Evolutionary conservation across 2,329 filamentous ascomycete species (phyloP).

Genomic region (Penicillium sp.): DNA sequence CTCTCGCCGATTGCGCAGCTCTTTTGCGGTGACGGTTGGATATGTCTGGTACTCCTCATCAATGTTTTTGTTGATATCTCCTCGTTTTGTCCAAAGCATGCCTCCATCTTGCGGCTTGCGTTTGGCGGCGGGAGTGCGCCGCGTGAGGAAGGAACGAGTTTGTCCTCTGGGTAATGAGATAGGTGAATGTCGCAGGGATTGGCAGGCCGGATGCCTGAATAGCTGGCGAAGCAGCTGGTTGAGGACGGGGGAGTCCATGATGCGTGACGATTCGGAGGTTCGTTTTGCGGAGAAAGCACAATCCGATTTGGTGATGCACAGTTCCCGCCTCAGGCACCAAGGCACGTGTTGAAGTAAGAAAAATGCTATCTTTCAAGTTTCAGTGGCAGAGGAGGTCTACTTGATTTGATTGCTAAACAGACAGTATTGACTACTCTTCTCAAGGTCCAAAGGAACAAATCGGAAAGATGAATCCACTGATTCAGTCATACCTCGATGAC

Average conservation of each 20-base stretch:
- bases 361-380: no score
- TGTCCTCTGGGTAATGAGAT: slow-evolving; percentile 26
- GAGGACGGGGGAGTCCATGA: slow-evolving; percentile 80
- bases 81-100: slow-evolving; percentile 82
- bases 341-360: slow-evolving; percentile 10
- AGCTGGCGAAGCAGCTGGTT: slow-evolving; percentile 81
- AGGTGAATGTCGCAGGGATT: slow-evolving; percentile 48
- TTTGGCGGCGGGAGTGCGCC: slow-evolving; percentile 35
- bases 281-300: slow-evolving; percentile 1
- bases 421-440: no score
- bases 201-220: slow-evolving; percentile 71
- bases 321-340: slow-evolving; percentile 15
- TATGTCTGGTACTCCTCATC: slow-evolving; percentile 77
- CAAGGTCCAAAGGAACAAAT: not conserved
- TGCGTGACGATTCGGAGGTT: slow-evolving; percentile 4
- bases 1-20: slow-evolving; percentile 70
- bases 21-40: slow-evolving; percentile 80
- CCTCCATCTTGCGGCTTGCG: slow-evolving; percentile 52
- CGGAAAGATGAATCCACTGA: not conserved
- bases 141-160: slow-evolving; percentile 38
- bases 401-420: no score
- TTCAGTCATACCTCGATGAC: not conserved
- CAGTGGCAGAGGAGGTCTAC: no score
- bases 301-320: not conserved
- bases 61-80: slow-evolving; percentile 73